Conservation (phyloP, 495 filamentous ascomycete species). For the Thermothielavioides terrestris region DNA sequence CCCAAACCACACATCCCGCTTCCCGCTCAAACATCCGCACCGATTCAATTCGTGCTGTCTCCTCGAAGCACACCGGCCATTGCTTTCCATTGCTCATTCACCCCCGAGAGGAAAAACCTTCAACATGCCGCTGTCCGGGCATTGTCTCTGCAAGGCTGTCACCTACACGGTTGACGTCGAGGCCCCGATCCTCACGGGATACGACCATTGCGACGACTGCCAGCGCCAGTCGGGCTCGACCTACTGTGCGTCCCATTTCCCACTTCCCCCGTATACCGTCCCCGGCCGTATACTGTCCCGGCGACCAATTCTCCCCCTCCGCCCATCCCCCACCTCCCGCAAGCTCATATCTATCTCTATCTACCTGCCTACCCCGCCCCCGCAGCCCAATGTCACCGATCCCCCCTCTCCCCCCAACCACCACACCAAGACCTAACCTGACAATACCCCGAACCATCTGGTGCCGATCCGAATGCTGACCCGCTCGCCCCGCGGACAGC, state of each 20-base stretch:
- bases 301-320: no score
- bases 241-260: slow-evolving; percentile 49
- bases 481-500: slow-evolving; percentile 31
- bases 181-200: slow-evolving; percentile 46
- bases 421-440: not conserved
- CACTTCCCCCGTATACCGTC: not conserved
- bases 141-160: slow-evolving; percentile 63
- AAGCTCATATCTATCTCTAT: not conserved
- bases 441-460: not conserved
- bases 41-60: no score
- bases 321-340: no score
- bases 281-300: no score
- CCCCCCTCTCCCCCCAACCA: not conserved
- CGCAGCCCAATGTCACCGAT: not conserved
- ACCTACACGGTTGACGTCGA: slow-evolving; percentile 53
- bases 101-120: slow-evolving; percentile 3
- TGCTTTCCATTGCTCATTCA: no score
- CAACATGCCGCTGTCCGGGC: slow-evolving; percentile 57
- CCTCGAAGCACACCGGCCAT: not conserved
- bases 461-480: not conserved
- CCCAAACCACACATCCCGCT: no score
- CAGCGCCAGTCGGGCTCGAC: slow-evolving; percentile 61
- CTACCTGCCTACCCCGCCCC: not conserved
- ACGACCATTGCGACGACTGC: slow-evolving; percentile 67
- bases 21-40: no score